Percentiles rank a stretch among this genome's conserved stretches.
Evolutionary conservation across 768 basidiomycete species (phyloP).

Genomic region (Cubamyces sp.): DNA sequence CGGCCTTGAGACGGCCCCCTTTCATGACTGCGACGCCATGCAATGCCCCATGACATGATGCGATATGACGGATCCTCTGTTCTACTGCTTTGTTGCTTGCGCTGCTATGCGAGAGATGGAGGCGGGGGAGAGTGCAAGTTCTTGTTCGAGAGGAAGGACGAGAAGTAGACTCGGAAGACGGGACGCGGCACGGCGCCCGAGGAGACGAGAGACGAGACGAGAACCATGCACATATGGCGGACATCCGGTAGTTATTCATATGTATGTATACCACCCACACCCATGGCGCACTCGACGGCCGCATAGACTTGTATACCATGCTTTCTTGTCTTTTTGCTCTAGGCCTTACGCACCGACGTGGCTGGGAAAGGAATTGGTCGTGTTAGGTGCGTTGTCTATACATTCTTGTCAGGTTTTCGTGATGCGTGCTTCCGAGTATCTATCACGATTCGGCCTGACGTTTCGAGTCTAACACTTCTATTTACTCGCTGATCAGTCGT

Average conservation of each 20-base stretch:
- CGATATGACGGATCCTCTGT: no score
- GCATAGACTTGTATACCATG: conserved; percentile 22
- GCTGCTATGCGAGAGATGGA: neutral
- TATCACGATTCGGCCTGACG: no score
- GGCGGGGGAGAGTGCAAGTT: no score
- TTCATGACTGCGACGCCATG: no score
- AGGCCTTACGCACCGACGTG: no score
- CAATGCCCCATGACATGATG: no score
- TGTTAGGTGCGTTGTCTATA: neutral
- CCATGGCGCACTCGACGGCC: neutral
- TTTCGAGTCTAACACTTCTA: no score
- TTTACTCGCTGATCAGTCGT: no score
- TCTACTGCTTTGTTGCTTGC: no score
- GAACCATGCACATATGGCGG: conserved; percentile 2
- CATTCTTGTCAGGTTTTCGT: neutral
- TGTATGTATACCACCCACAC: conserved; percentile 19
- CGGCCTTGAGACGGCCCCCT: no score
- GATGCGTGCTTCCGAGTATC: no score
- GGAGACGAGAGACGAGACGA: neutral
- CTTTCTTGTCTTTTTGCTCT: neutral
- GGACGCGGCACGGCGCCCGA: neutral
- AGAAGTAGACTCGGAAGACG: neutral
- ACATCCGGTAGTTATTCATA: conserved; percentile 17
- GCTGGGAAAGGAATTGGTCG: neutral
- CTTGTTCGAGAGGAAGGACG: no score